Evolutionary conservation across 2,329 filamentous ascomycete genomes (phyloP).

Genomic region (Xylaria sp.): DNA sequence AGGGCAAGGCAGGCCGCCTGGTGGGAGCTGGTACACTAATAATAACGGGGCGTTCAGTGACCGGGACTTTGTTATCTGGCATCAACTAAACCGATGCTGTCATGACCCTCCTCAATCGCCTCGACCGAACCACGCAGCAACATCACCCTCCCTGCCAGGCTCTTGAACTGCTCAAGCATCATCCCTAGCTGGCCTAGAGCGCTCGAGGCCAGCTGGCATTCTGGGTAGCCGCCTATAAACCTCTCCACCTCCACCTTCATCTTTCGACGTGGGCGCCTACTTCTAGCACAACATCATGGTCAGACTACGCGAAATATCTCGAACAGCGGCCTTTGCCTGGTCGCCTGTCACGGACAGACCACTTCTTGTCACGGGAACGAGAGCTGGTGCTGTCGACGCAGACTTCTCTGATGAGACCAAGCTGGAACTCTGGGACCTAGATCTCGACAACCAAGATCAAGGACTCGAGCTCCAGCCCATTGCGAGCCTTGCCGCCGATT

Average conservation of each 20-base stretch:
- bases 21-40: constrained; percentile 11
- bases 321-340: constrained; percentile 98
- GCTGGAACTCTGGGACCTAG: constrained; percentile 94
- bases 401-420: constrained; percentile 98
- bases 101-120: constrained; percentile 10
- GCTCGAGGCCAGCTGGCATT: constrained; percentile 43
- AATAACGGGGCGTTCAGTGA: constrained; percentile 24
- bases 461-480: constrained; percentile 84
- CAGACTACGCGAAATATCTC: constrained; percentile 91
- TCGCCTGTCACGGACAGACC: constrained; percentile 80
- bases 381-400: constrained; percentile 91
- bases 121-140: constrained; percentile 7
- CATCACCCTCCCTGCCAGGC: constrained; percentile 19
- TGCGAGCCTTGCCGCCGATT: constrained; percentile 83
- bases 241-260: constrained; percentile 37
- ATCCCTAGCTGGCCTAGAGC: constrained; percentile 43
- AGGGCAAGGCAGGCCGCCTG: no score
- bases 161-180: constrained; percentile 17
- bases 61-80: constrained; percentile 32
- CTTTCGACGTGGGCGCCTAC: constrained; percentile 21
- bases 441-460: constrained; percentile 76
- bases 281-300: constrained; percentile 69
- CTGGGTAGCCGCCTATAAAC: constrained; percentile 29
- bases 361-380: constrained; percentile 89
- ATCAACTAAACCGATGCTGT: constrained; percentile 22